Percentiles rank a stretch among this genome's conserved stretches.
Conservation (phyloP, 2,329 filamentous ascomycete genomes). For the Tolypocladium sp. region DNA sequence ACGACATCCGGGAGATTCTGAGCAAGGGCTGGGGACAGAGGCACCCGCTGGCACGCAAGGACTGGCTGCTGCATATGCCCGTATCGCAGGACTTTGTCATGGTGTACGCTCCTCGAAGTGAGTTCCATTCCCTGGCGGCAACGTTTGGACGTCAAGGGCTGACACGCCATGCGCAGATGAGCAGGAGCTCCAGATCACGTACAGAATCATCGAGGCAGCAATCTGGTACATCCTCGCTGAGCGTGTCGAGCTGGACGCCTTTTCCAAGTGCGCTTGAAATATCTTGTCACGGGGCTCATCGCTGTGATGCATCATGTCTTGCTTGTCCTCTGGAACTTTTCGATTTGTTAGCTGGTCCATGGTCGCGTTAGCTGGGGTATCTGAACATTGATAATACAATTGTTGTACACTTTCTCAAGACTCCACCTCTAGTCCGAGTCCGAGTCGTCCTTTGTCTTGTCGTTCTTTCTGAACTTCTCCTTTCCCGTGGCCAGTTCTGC, state of each 20-base stretch:
- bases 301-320: not conserved
- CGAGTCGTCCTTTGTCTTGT: conserved; percentile 36
- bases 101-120: conserved; percentile 67
- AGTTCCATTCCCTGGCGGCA: conserved; percentile 11
- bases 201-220: conserved; percentile 63
- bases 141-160: not conserved
- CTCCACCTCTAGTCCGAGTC: conserved; percentile 16
- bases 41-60: conserved; percentile 57
- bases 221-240: conserved; percentile 55
- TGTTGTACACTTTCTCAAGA: not conserved
- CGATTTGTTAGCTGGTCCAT: not conserved
- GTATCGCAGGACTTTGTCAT: conserved; percentile 70
- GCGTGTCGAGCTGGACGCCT: conserved; percentile 25
- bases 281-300: not conserved
- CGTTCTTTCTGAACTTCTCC: conserved; percentile 64
- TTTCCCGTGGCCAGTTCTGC: conserved; percentile 63
- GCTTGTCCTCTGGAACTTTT: not conserved
- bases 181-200: conserved; percentile 57
- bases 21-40: conserved; percentile 72
- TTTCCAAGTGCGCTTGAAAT: not conserved
- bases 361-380: conserved; percentile 2
- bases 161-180: conserved; percentile 31
- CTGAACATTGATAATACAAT: not conserved
- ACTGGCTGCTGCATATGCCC: conserved; percentile 52
- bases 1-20: conserved; percentile 64